Evolutionary conservation across 2,329 filamentous ascomycete genomes (phyloP).

Genomic region (Tothia fuscella): DNA sequence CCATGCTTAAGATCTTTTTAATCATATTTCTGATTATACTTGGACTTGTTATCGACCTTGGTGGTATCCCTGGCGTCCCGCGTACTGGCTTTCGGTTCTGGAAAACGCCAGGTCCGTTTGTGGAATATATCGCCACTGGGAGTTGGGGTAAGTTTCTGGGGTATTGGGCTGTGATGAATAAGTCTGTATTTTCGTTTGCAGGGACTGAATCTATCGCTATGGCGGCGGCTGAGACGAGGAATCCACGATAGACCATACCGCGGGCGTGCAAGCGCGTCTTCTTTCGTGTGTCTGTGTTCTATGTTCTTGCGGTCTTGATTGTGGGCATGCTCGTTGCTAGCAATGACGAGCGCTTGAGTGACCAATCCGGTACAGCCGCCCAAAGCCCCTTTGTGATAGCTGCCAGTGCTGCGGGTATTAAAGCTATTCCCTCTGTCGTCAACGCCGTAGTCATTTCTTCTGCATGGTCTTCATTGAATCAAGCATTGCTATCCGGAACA

Average conservation of each 20-base stretch:
- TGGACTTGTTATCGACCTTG: conserved; percentile 46
- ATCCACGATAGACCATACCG: conserved; percentile 11
- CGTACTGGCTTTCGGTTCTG: conserved; percentile 33
- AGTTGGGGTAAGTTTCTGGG: conserved; percentile 29
- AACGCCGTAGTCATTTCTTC: conserved; percentile 4
- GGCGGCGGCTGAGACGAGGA: conserved; percentile 8
- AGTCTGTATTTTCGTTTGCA: conserved; percentile 30
- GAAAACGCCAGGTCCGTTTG: conserved; percentile 21
- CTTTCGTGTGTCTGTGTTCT: conserved; percentile 11
- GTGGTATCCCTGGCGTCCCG: conserved; percentile 43
- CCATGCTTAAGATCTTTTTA: conserved; percentile 45
- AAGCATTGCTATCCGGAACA: conserved; percentile 42
- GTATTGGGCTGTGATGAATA: conserved; percentile 29
- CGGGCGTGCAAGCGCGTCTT: conserved; percentile 7
- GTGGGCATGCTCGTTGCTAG: conserved; percentile 10
- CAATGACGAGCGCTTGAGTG: conserved; percentile 13
- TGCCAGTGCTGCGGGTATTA: conserved; percentile 1
- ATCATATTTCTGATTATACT: conserved; percentile 53
- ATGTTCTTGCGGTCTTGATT: conserved; percentile 10
- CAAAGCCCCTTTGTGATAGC: conserved; percentile 11
- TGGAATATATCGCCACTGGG: conserved; percentile 25
- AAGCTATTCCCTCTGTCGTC: conserved; percentile 10
- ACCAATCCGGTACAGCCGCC: not conserved
- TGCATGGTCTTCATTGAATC: conserved; percentile 29
- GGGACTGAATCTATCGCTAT: conserved; percentile 15